These are phyloP conservation scores for Conoideocrella luteorostrata DNA, from an alignment of 2,329 filamentous ascomycete species.

Conservation along the genomic window DNA sequence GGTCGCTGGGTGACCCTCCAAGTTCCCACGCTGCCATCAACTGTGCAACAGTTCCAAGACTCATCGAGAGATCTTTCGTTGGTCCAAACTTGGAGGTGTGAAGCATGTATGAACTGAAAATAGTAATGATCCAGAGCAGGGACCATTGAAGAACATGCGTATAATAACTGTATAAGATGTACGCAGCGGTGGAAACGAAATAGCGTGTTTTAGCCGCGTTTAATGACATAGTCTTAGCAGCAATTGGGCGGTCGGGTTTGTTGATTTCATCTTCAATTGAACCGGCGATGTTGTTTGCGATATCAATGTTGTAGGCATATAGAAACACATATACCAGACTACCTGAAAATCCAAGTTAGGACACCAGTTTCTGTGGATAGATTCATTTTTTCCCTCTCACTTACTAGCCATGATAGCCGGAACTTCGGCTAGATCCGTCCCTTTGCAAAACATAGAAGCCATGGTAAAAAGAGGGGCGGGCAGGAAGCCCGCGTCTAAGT, in stretches of 20 bases:
- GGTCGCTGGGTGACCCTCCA: not conserved
- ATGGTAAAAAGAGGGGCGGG: not conserved
- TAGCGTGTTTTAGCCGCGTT: not conserved
- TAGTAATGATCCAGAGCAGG: not conserved
- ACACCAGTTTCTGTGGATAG: not conserved
- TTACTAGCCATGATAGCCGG: not conserved
- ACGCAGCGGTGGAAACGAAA: not conserved
- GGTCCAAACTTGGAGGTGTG: not conserved
- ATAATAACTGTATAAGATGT: not conserved
- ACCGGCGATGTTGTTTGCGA: not conserved
- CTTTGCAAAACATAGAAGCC: not conserved
- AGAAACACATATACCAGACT: not conserved
- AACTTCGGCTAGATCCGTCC: not conserved
- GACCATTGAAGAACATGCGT: not conserved
- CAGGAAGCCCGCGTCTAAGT: not conserved
- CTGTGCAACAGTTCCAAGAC: not conserved
- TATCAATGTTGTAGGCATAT: not conserved
- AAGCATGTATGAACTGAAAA: slow-evolving; percentile 1
- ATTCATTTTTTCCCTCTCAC: not conserved
- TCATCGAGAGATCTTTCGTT: not conserved
- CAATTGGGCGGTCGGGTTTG: not conserved
- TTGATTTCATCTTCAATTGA: not conserved
- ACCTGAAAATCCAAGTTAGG: not conserved
- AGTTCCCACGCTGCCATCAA: not conserved
- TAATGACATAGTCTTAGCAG: not conserved